Conservation (phyloP, 2,329 filamentous ascomycete species). For the Fragosphaeria purpurea region DNA sequence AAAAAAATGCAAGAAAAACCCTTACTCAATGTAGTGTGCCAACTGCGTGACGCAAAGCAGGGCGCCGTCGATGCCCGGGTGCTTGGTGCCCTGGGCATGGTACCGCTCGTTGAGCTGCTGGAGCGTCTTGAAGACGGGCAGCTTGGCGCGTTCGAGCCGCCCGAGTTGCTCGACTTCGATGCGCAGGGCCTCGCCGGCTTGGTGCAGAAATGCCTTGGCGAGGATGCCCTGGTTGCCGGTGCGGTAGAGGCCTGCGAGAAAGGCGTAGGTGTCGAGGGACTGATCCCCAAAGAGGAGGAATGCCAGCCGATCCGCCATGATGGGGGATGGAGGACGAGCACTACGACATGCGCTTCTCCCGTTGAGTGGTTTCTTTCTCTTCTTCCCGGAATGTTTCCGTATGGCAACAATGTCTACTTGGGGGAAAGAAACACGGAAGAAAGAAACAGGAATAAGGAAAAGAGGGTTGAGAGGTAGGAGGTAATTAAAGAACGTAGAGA, state of each 20-base stretch:
- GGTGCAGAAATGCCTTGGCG: constrained; percentile 52
- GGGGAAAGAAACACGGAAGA: too few relatives aligned
- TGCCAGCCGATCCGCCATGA: constrained; percentile 37
- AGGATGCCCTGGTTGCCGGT: constrained; percentile 37
- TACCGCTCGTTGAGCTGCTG: constrained; percentile 57
- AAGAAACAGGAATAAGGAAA: too few relatives aligned
- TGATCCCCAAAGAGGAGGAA: constrained; percentile 63
- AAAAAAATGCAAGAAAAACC: constrained; percentile 10
- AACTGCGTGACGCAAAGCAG: constrained; percentile 56
- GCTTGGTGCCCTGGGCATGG: constrained; percentile 44
- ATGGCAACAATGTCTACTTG: too few relatives aligned
- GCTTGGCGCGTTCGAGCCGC: constrained; percentile 43
- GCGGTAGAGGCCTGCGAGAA: constrained; percentile 46
- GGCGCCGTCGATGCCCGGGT: constrained; percentile 54
- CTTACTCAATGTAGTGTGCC: constrained; percentile 59
- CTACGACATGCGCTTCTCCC: constrained; percentile 1
- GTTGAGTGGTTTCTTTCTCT: background rate
- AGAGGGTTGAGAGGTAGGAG: too few relatives aligned
- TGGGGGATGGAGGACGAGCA: constrained; percentile 10
- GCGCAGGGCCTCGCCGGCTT: constrained; percentile 45
- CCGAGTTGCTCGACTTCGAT: constrained; percentile 50
- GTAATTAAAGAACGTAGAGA: background rate
- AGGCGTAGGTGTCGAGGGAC: constrained; percentile 55
- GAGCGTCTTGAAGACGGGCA: constrained; percentile 53
- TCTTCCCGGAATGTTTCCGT: background rate